Evolutionary conservation across 345 rosid genomes (phyloP).

Genomic region (rapeseed (Brassica napus)): Da-Ae NC_063439.1:2852001-2852500

Average conservation of each 20-base stretch:
- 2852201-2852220: conserved; percentile 77
- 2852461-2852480: conserved; percentile 87
- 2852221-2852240: conserved; percentile 73
- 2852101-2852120: conserved; percentile 40
- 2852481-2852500: conserved; percentile 89
- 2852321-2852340: conserved; percentile 7
- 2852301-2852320: conserved; percentile 26
- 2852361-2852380: conserved; percentile 59
- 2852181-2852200: conserved; percentile 62
- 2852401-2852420: conserved; percentile 87
- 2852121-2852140: conserved; percentile 33
- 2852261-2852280: too few relatives aligned
- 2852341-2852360: conserved; percentile 47
- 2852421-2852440: conserved; percentile 79
- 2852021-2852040: conserved; percentile 60
- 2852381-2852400: conserved; percentile 56
- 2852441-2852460: conserved; percentile 73
- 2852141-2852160: conserved; percentile 44
- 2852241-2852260: conserved; percentile 42
- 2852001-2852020: conserved; percentile 72
- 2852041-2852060: conserved; percentile 41
- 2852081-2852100: conserved; percentile 41
- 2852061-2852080: conserved; percentile 35
- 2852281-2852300: neutral
- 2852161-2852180: conserved; percentile 26